Evolutionary conservation across 2,329 filamentous ascomycete genomes (phyloP), one percentile per base, ranked within the genome.

Genomic region (Phialophora verrucosa): DNA sequence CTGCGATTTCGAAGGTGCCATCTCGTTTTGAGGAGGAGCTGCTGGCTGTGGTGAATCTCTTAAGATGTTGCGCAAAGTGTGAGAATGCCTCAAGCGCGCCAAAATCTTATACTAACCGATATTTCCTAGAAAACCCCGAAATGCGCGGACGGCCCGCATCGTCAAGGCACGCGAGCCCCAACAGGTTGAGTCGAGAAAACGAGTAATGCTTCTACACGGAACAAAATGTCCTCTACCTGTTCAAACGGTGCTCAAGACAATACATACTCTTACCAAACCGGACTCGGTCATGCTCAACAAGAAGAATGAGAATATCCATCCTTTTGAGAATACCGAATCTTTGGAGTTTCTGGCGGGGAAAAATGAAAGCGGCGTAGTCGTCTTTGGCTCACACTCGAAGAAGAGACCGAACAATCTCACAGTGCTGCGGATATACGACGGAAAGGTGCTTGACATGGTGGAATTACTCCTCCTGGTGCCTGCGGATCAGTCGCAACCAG

Each of bases 311-410:
- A 81, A 81, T 73, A 90, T 97, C 74, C 93, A 95, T 79, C 95
- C 95, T 1, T 99, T 99, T 79, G 94, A 97, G 79, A 93, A 96
- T 77, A 83, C 91, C 70, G 84, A 90, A 31, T 94, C 91, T 61
- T 86, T 98, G 72, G 92, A 97, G 80, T 99, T 99, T 83, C 93
- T 99, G 83, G 90, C 90, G 69, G 89, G 93, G 77, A 99, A 98
- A 83, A 99, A 99, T 81, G 95, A 99, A 78, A 89, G 91, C 75
- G 91, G 89, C 54, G 83, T 97, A 56, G 85, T 97, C 71, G 85
- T 95, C 71, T 96, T 96, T 74, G 93, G 90, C 60, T 89, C 87
- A 77, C 90, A 90, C 79, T 92, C 87, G 78, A 99, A 98, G 85
- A 99, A 98, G 85, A 86, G 95, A n/a, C 93, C 93, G 4, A 93